Base-by-base conservation (phyloP, 345 rosid species). In the Euphorbia pulcherrima region DNA sequence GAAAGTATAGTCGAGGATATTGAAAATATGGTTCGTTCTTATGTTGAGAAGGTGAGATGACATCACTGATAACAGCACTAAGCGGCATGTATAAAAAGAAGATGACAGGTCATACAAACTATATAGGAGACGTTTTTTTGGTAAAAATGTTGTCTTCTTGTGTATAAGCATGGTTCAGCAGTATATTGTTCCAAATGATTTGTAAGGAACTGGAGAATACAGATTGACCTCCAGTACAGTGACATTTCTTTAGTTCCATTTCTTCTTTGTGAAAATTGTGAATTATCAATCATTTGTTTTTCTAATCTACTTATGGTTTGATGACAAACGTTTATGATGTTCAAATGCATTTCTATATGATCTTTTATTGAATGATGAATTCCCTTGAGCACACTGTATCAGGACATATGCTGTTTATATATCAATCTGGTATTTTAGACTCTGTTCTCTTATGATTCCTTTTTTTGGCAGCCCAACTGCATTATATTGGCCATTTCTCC, bases 401-500 rank as follows among this genome's bases (percentile, higher is more conserved):
- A 29, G 29, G 20, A 35, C 24, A 59, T 51, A 20, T 59, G 63
- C 26, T 59, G 30, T 59, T 2, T 24, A n/a, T 29, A 26, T 37
- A 30, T 14, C 11, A 59, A 33, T 59, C 18, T 13, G 37, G 11
- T 37, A 23, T 39, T n/a, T n/a, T 30, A 17, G 57, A 53, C 65
- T 70, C 40, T 44, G 13, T 44, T 7, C 68, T 48, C 60, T 35
- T 39, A 74, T 67, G 60, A 14, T 68, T 54, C 58, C 72, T 54
- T 65, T 59, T 68, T 79, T 83, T 72, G 29, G 88, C 76, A 92
- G 99, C 99, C 99, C 72, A 94, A 86, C 83, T 77, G 92, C 86
- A 89, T 94, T 80, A 92, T 94, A 80, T 86, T 94, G 89, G 99
- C 99, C 41, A 88, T 94, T 62, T 88, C 99, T 75, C 99, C 99